Conservation (phyloP, 1,284 basidiomycete species). For the Taiwanofungus camphoratus region DNA sequence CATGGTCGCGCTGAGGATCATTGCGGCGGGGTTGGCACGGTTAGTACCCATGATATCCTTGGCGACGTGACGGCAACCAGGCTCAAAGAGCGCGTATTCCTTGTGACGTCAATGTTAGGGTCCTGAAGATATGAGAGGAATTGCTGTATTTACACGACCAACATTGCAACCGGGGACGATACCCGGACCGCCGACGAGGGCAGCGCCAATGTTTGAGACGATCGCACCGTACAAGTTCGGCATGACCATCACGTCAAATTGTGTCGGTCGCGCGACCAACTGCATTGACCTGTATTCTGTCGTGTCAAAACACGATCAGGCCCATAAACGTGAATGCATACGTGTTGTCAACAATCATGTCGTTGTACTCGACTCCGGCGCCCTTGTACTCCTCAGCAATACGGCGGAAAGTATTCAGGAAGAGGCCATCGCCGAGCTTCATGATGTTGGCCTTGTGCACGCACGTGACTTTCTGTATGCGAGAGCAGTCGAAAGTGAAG, state of each 20-base stretch:
- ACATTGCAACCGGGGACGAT: constrained; percentile 99
- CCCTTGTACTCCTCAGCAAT: constrained; percentile 96
- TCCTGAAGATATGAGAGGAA: constrained; percentile 1
- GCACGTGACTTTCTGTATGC: constrained; percentile 92
- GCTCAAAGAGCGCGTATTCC: constrained; percentile 99
- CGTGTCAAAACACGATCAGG: neutral
- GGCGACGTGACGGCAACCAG: constrained; percentile 97
- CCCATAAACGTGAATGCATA: constrained; percentile 35
- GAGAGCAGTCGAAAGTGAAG: neutral
- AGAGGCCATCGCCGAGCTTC: constrained; percentile 99
- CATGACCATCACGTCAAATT: constrained; percentile 99
- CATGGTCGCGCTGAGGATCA: constrained; percentile 98
- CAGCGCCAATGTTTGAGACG: constrained; percentile 97
- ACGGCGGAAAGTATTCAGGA: constrained; percentile 96
- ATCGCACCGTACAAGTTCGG: constrained; percentile 96
- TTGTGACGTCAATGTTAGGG: constrained; percentile 24
- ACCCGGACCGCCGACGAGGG: constrained; percentile 96
- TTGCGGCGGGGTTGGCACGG: constrained; percentile 96
- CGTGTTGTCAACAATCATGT: constrained; percentile 99
- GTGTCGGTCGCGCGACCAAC: constrained; percentile 89
- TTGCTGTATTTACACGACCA: constrained; percentile 74
- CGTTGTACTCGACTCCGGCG: constrained; percentile 88
- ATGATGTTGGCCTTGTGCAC: constrained; percentile 99
- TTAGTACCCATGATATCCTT: constrained; percentile 98
- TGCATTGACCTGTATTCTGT: constrained; percentile 82